Evolutionary conservation across 306 rosid species (phyloP).

Genomic region (Urtica urens): DNA sequence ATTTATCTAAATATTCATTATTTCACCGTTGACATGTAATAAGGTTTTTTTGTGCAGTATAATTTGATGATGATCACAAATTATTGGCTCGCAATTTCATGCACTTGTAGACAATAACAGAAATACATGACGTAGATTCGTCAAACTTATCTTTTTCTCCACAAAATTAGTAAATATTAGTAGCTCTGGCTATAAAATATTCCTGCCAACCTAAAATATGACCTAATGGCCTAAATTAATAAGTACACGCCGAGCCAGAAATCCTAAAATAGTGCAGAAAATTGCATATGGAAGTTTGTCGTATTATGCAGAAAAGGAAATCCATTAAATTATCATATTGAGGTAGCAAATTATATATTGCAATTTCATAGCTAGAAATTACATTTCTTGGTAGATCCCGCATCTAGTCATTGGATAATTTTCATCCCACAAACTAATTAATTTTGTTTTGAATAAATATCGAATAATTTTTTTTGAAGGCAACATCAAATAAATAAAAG

Average conservation of each 20-base stretch:
- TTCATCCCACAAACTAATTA: too few species aligned
- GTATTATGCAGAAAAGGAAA: not conserved
- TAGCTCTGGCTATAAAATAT: not conserved
- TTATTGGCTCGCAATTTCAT: not conserved
- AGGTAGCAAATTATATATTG: not conserved
- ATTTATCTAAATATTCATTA: conserved; percentile 36
- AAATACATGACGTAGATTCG: not conserved
- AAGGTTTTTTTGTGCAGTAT: conserved; percentile 2
- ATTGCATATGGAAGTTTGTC: conserved; percentile 3
- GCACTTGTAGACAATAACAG: not conserved
- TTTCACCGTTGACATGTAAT: conserved; percentile 12
- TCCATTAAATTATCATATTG: conserved; percentile 5
- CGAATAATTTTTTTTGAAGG: too few species aligned
- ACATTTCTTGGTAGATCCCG: not conserved
- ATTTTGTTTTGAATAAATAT: too few species aligned
- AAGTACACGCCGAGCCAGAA: not conserved
- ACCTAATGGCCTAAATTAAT: not conserved
- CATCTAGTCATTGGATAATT: too few species aligned
- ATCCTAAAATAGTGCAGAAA: not conserved
- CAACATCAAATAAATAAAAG: too few species aligned
- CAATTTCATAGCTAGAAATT: not conserved
- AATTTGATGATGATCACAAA: conserved; percentile 1
- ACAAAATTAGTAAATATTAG: not conserved
- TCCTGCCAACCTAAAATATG: not conserved
- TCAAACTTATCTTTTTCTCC: not conserved